Evolutionary conservation across 768 basidiomycete genomes (phyloP).

Genomic region (Amanita subjunquillea): DNA sequence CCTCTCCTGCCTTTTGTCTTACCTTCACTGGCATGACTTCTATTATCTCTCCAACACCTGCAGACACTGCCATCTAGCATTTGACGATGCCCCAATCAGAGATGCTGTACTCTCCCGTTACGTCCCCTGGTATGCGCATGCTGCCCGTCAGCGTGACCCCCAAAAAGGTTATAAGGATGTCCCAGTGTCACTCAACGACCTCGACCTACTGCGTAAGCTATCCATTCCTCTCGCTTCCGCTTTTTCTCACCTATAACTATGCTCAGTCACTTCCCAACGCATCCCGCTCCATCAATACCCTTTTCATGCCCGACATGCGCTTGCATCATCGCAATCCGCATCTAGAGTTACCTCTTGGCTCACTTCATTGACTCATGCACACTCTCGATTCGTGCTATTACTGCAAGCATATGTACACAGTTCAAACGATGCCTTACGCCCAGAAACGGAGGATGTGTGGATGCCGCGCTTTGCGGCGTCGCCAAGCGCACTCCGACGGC

Average conservation of each 20-base stretch:
- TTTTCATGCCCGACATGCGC: constrained; percentile 47
- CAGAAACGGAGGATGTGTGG: constrained; percentile 33
- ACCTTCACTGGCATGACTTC: constrained; percentile 28
- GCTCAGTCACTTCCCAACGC: constrained; percentile 52
- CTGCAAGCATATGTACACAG: constrained; percentile 67
- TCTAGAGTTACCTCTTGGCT: constrained; percentile 26
- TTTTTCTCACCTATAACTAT: constrained; percentile 6
- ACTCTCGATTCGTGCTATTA: constrained; percentile 67
- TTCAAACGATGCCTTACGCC: constrained; percentile 33
- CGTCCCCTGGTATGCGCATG: constrained; percentile 46
- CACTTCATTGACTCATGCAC: constrained; percentile 43
- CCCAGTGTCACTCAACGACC: constrained; percentile 43
- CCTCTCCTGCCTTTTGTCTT: constrained; percentile 13
- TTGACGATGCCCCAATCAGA: constrained; percentile 18
- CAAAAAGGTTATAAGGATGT: constrained; percentile 32
- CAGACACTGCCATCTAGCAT: constrained; percentile 18
- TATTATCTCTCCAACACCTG: constrained; percentile 30
- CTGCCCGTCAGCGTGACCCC: constrained; percentile 28
- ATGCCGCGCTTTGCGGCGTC: constrained; percentile 18
- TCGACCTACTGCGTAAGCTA: constrained; percentile 54
- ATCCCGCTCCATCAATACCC: constrained; percentile 64
- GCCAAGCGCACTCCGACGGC: constrained; percentile 33
- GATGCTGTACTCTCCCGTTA: constrained; percentile 36
- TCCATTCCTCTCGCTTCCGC: constrained; percentile 5
- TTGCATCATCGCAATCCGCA: constrained; percentile 28